A percentile compares a stretch with the other conserved stretches of the same genome.
Evolutionary conservation across 2,329 filamentous ascomycete species (phyloP).

Genomic region (Epichloe baconii): DNA sequence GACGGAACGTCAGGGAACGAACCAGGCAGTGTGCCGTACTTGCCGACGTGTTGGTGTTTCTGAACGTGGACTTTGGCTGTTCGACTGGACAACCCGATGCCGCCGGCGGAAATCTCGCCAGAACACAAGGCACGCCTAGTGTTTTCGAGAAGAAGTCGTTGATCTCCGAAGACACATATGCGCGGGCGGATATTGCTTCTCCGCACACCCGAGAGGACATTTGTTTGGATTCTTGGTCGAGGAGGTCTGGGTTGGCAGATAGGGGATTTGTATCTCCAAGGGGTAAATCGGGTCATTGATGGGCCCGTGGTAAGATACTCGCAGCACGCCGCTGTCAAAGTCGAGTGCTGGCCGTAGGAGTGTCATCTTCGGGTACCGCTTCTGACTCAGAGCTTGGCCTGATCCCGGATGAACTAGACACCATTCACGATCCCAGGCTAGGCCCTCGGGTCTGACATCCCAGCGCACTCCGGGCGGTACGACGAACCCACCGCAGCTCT

Average conservation of each 20-base stretch:
- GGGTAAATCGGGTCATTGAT: neutral
- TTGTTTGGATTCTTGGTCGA: slow-evolving; percentile 27
- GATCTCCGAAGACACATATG: slow-evolving; percentile 53
- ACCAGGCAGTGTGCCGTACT: slow-evolving; percentile 29
- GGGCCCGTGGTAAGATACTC: slow-evolving; percentile 38
- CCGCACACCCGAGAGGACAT: slow-evolving; percentile 65
- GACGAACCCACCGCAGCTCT: slow-evolving; percentile 74
- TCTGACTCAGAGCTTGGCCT: slow-evolving; percentile 75
- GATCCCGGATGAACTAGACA: slow-evolving; percentile 82
- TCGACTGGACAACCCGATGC: slow-evolving; percentile 44
- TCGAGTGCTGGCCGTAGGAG: slow-evolving; percentile 66
- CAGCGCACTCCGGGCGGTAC: slow-evolving; percentile 53
- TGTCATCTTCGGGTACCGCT: slow-evolving; percentile 77
- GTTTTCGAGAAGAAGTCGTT: slow-evolving; percentile 65
- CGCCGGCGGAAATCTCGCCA: slow-evolving; percentile 68
- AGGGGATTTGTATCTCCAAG: slow-evolving; percentile 38
- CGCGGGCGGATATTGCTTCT: slow-evolving; percentile 57
- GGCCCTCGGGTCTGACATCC: slow-evolving; percentile 68
- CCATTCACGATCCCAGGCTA: slow-evolving; percentile 95
- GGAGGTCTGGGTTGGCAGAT: slow-evolving; percentile 51
- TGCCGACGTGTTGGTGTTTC: slow-evolving; percentile 32
- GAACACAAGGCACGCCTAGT: slow-evolving; percentile 65
- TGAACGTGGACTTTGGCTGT: slow-evolving; percentile 60
- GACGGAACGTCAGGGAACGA: slow-evolving; percentile 41
- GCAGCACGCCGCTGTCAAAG: slow-evolving; percentile 50